Conservation (phyloP, 352 stramenopile genomes). For the Pseudoperonospora humuli region DNA sequence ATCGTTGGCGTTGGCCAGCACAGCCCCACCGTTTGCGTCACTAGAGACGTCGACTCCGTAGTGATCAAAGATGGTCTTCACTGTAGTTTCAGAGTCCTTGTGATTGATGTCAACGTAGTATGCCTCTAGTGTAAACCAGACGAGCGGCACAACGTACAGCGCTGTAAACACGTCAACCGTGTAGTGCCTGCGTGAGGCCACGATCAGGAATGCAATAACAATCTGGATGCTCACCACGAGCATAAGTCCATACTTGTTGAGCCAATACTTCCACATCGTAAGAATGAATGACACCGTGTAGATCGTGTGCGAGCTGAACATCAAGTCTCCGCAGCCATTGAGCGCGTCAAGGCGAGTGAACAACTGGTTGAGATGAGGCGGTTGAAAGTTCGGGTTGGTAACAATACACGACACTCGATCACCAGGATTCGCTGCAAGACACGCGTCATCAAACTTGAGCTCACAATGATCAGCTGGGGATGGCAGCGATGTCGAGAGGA, state of each 20-base stretch:
- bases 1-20: slow-evolving; percentile 16
- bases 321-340: slow-evolving; percentile 85
- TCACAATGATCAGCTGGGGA: slow-evolving; percentile 63
- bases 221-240: slow-evolving; percentile 75
- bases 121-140: slow-evolving; percentile 76
- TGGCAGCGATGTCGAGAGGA: slow-evolving; percentile 69
- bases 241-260: slow-evolving; percentile 60
- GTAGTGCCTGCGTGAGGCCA: slow-evolving; percentile 88
- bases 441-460: slow-evolving; percentile 60
- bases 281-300: slow-evolving; percentile 87
- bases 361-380: slow-evolving; percentile 36
- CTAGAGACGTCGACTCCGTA: slow-evolving; percentile 42
- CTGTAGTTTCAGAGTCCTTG: slow-evolving; percentile 60
- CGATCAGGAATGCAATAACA: slow-evolving; percentile 82
- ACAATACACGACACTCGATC: slow-evolving; percentile 47
- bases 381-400: slow-evolving; percentile 67
- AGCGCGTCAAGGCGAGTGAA: slow-evolving; percentile 75
- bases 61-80: slow-evolving; percentile 58
- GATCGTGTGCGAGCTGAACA: slow-evolving; percentile 91
- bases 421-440: slow-evolving; percentile 42
- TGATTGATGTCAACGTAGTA: slow-evolving; percentile 79
- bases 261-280: slow-evolving; percentile 83
- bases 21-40: slow-evolving; percentile 18
- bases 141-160: slow-evolving; percentile 82
- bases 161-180: slow-evolving; percentile 85